A percentile compares a stretch with the other conserved stretches of the same genome.
phyloP scores from a whole-genome alignment of 2,329 filamentous ascomycete genomes.

The Pseudocercospora musae region DNA sequence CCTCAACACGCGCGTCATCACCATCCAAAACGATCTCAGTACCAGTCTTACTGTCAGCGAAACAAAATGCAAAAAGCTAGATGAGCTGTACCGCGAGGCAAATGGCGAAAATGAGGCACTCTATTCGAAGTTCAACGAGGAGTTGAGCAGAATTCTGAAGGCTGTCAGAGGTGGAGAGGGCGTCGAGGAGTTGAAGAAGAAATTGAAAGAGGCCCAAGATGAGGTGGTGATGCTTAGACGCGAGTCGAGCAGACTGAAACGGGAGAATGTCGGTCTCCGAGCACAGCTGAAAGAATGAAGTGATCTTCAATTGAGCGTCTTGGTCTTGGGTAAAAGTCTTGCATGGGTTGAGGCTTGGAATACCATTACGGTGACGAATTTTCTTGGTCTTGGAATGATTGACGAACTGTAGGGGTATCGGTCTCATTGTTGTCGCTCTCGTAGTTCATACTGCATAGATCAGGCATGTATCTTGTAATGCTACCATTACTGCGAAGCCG shows the following conservation, averaged over 20 bases:
- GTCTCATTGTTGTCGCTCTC: background rate
- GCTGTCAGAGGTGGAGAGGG: constrained; percentile 72
- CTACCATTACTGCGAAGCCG: too few species aligned
- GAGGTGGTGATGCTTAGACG: constrained; percentile 75
- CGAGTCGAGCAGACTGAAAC: constrained; percentile 78
- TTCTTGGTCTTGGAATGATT: background rate
- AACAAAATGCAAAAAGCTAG: constrained; percentile 73
- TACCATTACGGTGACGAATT: background rate
- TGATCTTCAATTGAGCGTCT: background rate
- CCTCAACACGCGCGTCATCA: constrained; percentile 58
- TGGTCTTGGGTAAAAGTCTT: background rate
- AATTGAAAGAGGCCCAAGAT: constrained; percentile 70
- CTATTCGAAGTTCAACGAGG: constrained; percentile 89
- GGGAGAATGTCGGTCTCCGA: constrained; percentile 70
- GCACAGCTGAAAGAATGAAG: constrained; percentile 44
- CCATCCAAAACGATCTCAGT: constrained; percentile 68
- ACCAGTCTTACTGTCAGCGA: constrained; percentile 68
- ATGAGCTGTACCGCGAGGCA: constrained; percentile 83
- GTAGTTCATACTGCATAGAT: background rate
- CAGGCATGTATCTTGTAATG: background rate
- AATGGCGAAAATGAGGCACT: constrained; percentile 89
- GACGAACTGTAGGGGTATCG: background rate
- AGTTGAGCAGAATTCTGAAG: constrained; percentile 77
- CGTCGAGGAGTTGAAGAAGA: constrained; percentile 70
- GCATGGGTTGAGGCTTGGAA: background rate